Conservation (phyloP, 768 basidiomycete species). For the Termitomyces sp. region DNA sequence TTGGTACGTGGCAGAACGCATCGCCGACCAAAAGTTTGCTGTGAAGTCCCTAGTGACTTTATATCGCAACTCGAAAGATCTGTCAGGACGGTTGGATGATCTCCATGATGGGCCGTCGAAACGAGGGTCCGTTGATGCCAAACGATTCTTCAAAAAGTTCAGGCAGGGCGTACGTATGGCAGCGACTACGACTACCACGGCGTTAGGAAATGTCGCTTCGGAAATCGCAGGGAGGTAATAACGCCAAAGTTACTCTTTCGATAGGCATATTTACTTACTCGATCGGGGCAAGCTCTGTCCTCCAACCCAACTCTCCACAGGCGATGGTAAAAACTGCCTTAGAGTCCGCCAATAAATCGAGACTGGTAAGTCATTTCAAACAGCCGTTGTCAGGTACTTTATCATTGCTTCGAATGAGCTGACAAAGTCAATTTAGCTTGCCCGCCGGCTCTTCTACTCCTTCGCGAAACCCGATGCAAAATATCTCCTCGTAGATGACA, state of each 20-base stretch:
- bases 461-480: constrained; percentile 65
- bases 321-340: constrained; percentile 80
- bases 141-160: constrained; percentile 65
- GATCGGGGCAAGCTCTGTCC: constrained; percentile 49
- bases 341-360: constrained; percentile 77
- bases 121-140: constrained; percentile 50
- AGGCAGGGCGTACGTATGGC: constrained; percentile 67
- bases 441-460: constrained; percentile 84
- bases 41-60: constrained; percentile 68
- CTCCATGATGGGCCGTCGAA: constrained; percentile 39
- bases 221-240: constrained; percentile 50
- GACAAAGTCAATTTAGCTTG: constrained; percentile 49
- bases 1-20: constrained; percentile 54
- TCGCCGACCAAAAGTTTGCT: constrained; percentile 80
- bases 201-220: constrained; percentile 55
- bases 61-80: constrained; percentile 77
- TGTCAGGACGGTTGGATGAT: constrained; percentile 66
- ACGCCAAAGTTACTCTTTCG: neutral
- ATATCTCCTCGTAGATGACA: constrained; percentile 62
- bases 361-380: constrained; percentile 41
- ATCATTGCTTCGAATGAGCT: constrained; percentile 7
- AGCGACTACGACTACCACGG: constrained; percentile 82
- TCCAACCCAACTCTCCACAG: constrained; percentile 86
- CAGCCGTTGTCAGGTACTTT: neutral
- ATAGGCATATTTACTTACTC: constrained; percentile 1